A percentile compares a stretch with the other conserved stretches of the same genome.
Conservation (phyloP, 305 asterid genomes). For the Fraxinus paxiana region DNA sequence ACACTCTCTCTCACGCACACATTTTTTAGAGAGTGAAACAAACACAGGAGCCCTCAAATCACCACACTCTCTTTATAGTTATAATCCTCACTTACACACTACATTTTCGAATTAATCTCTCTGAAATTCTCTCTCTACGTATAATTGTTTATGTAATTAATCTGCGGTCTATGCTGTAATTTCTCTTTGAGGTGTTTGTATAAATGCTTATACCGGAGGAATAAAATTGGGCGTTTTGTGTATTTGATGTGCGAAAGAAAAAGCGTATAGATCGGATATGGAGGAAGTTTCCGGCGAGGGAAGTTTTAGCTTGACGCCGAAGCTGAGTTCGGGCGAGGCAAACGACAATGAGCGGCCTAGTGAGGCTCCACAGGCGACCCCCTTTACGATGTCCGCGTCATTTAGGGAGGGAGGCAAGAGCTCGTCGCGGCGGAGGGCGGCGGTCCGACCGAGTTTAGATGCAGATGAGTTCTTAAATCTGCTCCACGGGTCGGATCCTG, state of each 20-base stretch:
- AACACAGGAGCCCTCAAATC: not conserved
- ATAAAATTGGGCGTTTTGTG: slow-evolving; percentile 6
- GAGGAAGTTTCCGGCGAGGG: slow-evolving; percentile 78
- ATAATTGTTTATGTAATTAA: not conserved
- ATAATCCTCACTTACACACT: not conserved
- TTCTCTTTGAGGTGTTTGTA: slow-evolving; percentile 4
- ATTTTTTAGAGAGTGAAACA: not conserved
- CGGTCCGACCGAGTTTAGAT: slow-evolving; percentile 83
- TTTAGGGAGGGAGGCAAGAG: slow-evolving; percentile 67
- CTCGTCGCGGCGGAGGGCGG: slow-evolving; percentile 69
- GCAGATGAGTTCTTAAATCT: slow-evolving; percentile 86
- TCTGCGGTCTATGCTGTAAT: not conserved
- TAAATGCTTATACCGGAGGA: slow-evolving; percentile 1
- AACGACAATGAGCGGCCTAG: slow-evolving; percentile 36
- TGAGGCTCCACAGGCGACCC: slow-evolving; percentile 44
- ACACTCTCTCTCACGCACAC: not conserved
- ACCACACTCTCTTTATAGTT: not conserved
- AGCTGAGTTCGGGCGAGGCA: slow-evolving; percentile 42
- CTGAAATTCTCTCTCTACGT: not conserved
- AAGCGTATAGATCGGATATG: slow-evolving; percentile 67
- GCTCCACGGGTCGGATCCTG: slow-evolving; percentile 99
- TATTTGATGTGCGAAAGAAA: slow-evolving; percentile 51
- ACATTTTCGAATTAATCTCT: not conserved
- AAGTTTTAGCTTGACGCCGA: slow-evolving; percentile 43
- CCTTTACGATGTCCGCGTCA: slow-evolving; percentile 60